Evolutionary conservation across 345 rosid species (phyloP), one percentile per base, ranked within the genome.

Genomic region (Acer campestre): DNA sequence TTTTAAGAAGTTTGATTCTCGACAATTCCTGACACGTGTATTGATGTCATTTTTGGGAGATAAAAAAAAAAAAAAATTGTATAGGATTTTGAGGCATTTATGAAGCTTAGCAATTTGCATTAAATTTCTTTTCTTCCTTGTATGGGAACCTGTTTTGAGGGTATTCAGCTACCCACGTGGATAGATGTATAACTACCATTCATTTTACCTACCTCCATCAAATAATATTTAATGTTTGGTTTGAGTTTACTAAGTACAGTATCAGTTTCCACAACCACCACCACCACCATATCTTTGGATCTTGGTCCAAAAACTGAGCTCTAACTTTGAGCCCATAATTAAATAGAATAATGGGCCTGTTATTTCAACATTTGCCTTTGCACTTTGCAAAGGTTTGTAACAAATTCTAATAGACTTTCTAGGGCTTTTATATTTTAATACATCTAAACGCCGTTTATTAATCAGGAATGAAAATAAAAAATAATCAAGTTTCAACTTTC

Each of bases 201-300:
- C 63, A 9, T 59, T 35, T 55, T 29, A 84, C 87, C 85, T 27
- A 84, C 66, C 81, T 2, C 68, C 68, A 12, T 29, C 13, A 59
- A 59, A 20, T 56, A n/a, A 59, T 56, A n/a, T 56, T 59, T 20
- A 10, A 22, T 59, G 11, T 10, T 59, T n/a, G 1, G 23, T 9
- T 59, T 59, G 63, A 53, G 58, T 53, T 53, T 59, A 20, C 10
- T 42, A 42, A 42, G 10, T 7, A 6, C 27, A 25, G 27, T n/a
- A 7, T 56, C 23, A 18, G 8, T n/a, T 56, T 17, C 46, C 38
- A 31, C 35, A 31, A 7, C 61, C 10, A 56, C 61, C n/a, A 56
- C 61, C n/a, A n/a, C 61, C 61, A 6, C 55, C 55, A 3, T 49
- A 56, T 56, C 10, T n/a, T 49, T 2, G 55, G 17, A 7, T 56